Percentiles rank a stretch among this genome's conserved stretches.
These are phyloP conservation scores for Eremothecium coryli DNA, from an alignment of 1,139 yeast genomes.

Conservation along the genomic window DNA sequence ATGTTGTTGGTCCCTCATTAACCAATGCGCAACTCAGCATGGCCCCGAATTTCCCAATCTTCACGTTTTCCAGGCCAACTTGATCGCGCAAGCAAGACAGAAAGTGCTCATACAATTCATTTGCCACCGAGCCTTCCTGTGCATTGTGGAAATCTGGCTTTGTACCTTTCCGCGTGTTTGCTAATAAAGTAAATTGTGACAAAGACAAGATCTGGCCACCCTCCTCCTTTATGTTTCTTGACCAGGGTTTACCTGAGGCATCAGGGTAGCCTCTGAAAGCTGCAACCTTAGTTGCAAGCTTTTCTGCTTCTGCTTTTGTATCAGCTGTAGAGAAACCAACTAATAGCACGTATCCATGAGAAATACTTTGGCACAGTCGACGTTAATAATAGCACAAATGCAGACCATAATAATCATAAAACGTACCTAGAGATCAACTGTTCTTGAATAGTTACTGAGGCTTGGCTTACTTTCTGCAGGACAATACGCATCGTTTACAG, in stretches of 20 bases:
- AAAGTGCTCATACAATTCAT: slow-evolving; percentile 55
- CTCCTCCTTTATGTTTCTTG: slow-evolving; percentile 41
- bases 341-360: slow-evolving; percentile 64
- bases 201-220: slow-evolving; percentile 57
- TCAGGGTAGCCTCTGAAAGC: slow-evolving; percentile 68
- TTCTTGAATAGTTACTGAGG: slow-evolving; percentile 76
- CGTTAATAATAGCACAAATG: no score
- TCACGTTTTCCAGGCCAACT: slow-evolving; percentile 56
- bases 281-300: slow-evolving; percentile 57
- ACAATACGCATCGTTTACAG: slow-evolving; percentile 61
- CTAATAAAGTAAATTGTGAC: slow-evolving; percentile 85
- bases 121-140: slow-evolving; percentile 71
- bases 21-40: slow-evolving; percentile 89
- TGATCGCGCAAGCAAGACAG: slow-evolving; percentile 40
- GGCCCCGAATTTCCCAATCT: slow-evolving; percentile 89
- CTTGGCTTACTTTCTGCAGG: slow-evolving; percentile 75
- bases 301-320: slow-evolving; percentile 59
- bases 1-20: slow-evolving; percentile 52
- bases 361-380: slow-evolving; percentile 37
- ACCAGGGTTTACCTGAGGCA: slow-evolving; percentile 46
- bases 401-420: no score
- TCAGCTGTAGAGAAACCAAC: slow-evolving; percentile 81
- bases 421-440: slow-evolving; percentile 60
- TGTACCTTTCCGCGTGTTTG: slow-evolving; percentile 75
- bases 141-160: slow-evolving; percentile 92